Evolutionary conservation across 2,329 filamentous ascomycete species (phyloP).

Genomic region (Phialocephala subalpina): DNA sequence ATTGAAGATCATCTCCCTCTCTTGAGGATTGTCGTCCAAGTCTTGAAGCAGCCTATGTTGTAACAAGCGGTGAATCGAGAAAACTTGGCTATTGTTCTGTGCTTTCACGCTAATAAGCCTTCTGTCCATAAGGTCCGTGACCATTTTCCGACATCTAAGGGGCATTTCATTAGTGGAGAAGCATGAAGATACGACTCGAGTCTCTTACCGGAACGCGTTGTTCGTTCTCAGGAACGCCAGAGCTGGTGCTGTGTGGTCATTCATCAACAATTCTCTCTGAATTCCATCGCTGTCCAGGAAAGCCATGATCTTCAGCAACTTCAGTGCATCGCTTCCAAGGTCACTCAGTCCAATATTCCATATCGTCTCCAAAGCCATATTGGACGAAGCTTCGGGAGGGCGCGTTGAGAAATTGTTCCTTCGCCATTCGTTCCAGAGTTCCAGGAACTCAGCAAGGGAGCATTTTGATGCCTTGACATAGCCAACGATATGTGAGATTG

Average conservation of each 20-base stretch:
- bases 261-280: constrained; percentile 29
- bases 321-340: constrained; percentile 26
- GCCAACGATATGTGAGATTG: constrained; percentile 30
- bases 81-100: constrained; percentile 24
- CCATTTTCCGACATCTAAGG: not conserved
- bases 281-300: constrained; percentile 33
- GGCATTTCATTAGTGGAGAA: not conserved
- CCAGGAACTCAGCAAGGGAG: constrained; percentile 29
- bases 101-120: constrained; percentile 25
- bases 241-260: constrained; percentile 21
- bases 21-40: constrained; percentile 26
- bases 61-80: constrained; percentile 29
- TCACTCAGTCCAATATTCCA: constrained; percentile 30
- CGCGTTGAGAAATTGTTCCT: constrained; percentile 15
- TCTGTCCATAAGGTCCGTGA: constrained; percentile 9
- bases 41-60: constrained; percentile 29
- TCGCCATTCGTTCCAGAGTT: constrained; percentile 33
- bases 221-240: constrained; percentile 22
- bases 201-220: constrained; percentile 16
- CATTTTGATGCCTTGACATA: constrained; percentile 32
- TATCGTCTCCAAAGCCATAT: constrained; percentile 25
- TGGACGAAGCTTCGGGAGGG: constrained; percentile 13
- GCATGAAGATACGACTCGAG: not conserved
- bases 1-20: constrained; percentile 27
- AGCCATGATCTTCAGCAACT: constrained; percentile 31